Evolutionary conservation across 192 early-diverging fungal genomes (phyloP).

Genomic region (Podila epicladia): DNA sequence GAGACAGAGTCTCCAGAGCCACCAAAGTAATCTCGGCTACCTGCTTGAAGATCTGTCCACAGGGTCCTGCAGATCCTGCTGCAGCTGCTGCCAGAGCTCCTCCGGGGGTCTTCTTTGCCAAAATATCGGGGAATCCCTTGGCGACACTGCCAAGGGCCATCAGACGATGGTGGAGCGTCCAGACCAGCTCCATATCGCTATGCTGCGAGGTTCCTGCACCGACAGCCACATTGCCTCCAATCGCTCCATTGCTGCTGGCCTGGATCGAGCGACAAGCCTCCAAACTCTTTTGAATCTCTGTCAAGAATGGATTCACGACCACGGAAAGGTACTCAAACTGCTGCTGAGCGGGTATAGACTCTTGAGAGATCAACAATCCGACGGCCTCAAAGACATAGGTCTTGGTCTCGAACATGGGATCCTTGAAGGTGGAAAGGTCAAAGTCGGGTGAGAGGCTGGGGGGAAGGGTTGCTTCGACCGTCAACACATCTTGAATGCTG

Average conservation of each 20-base stretch:
- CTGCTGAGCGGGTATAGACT: slow-evolving; percentile 68
- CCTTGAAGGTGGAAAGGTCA: slow-evolving; percentile 57
- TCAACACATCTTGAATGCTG: slow-evolving; percentile 76
- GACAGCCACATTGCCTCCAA: slow-evolving; percentile 16
- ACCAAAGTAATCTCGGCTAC: slow-evolving; percentile 80
- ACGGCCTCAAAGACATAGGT: slow-evolving; percentile 92
- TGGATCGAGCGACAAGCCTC: slow-evolving; percentile 67
- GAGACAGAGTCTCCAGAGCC: slow-evolving; percentile 69
- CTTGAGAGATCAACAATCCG: slow-evolving; percentile 90
- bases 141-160: slow-evolving; percentile 85
- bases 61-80: slow-evolving; percentile 54
- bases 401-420: slow-evolving; percentile 70
- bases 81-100: slow-evolving; percentile 35
- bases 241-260: slow-evolving; percentile 22
- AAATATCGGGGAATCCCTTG: slow-evolving; percentile 75
- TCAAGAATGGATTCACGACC: slow-evolving; percentile 81
- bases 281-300: slow-evolving; percentile 79
- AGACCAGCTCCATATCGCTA: slow-evolving; percentile 73
- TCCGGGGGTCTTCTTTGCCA: slow-evolving; percentile 27
- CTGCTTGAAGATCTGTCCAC: slow-evolving; percentile 81
- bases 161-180: slow-evolving; percentile 85
- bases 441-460: slow-evolving; percentile 52
- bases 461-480: slow-evolving; percentile 71
- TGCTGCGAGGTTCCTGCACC: slow-evolving; percentile 59
- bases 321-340: slow-evolving; percentile 79